Percentiles rank a stretch among this genome's conserved stretches.
Evolutionary conservation across 2,329 filamentous ascomycete species (phyloP).

Genomic region (Monilinia fructicola): DNA sequence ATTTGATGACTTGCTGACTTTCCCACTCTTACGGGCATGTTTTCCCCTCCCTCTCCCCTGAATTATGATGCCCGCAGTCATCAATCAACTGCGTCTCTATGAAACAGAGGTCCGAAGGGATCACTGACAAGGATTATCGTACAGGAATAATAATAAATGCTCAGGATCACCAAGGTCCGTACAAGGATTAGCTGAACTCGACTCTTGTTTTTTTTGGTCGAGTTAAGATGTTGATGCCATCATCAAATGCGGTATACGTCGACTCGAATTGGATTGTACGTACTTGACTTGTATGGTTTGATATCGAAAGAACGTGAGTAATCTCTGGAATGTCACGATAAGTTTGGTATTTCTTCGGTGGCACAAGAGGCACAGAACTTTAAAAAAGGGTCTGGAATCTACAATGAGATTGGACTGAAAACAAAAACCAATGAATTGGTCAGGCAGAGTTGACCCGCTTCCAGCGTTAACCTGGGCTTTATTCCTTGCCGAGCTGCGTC

Average conservation of each 20-base stretch:
- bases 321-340: neutral
- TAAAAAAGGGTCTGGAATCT: conserved; percentile 14
- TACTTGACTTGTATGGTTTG: neutral
- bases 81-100: conserved; percentile 33
- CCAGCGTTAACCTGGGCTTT: conserved; percentile 21
- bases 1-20: conserved; percentile 28
- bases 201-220: neutral
- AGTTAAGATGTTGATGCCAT: neutral
- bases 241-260: neutral
- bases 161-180: conserved; percentile 20
- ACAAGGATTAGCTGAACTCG: conserved; percentile 14
- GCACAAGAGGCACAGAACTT: conserved; percentile 17
- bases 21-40: conserved; percentile 26
- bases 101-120: conserved; percentile 38
- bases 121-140: conserved; percentile 30
- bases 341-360: conserved; percentile 1
- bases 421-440: conserved; percentile 10
- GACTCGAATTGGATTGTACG: neutral
- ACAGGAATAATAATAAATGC: conserved; percentile 28
- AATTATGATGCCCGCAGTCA: conserved; percentile 1
- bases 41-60: conserved; percentile 11
- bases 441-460: conserved; percentile 19
- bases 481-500: conserved; percentile 24
- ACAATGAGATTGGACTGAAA: conserved; percentile 8
- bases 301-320: neutral